Evolutionary conservation across 345 rosid genomes (phyloP).

Genomic region (Clarkia xantiana): DNA sequence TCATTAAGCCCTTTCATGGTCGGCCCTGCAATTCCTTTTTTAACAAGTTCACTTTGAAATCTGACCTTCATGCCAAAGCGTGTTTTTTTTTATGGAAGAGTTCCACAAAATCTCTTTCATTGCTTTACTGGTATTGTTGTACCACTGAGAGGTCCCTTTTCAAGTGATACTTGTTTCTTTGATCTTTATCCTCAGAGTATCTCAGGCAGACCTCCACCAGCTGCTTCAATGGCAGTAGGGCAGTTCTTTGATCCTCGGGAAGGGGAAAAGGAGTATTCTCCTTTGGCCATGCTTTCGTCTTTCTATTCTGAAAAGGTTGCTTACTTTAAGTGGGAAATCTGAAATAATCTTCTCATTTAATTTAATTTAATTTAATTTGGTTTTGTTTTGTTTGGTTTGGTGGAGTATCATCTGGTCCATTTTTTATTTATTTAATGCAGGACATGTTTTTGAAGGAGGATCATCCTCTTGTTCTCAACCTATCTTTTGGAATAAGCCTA

Average conservation of each 20-base stretch:
- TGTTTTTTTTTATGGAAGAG: too few species aligned
- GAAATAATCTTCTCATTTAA: slow-evolving; percentile 5
- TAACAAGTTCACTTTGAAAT: too few species aligned
- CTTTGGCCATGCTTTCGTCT: slow-evolving; percentile 51
- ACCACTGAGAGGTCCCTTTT: not conserved
- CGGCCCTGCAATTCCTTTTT: too few species aligned
- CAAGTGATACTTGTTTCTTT: not conserved
- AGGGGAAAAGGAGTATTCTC: slow-evolving; percentile 53
- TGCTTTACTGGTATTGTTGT: too few species aligned
- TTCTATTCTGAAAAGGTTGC: slow-evolving; percentile 57
- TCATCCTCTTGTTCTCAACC: slow-evolving; percentile 76
- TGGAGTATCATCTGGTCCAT: slow-evolving; percentile 14
- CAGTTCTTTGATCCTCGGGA: slow-evolving; percentile 86
- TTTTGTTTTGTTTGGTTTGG: slow-evolving; percentile 10
- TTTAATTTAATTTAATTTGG: too few species aligned
- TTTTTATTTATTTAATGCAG: slow-evolving; percentile 32
- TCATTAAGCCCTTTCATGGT: too few species aligned
- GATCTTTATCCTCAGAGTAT: slow-evolving; percentile 46
- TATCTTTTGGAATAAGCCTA: slow-evolving; percentile 67
- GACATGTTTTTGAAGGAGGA: slow-evolving; percentile 63
- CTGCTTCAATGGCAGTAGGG: slow-evolving; percentile 96
- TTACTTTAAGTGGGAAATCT: slow-evolving; percentile 11
- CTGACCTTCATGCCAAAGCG: too few species aligned
- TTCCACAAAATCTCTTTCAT: too few species aligned
- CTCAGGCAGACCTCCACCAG: slow-evolving; percentile 98